Conservation (phyloP, 371 early-diverging fungal genomes). For the Mucor circinelloides region DNA sequence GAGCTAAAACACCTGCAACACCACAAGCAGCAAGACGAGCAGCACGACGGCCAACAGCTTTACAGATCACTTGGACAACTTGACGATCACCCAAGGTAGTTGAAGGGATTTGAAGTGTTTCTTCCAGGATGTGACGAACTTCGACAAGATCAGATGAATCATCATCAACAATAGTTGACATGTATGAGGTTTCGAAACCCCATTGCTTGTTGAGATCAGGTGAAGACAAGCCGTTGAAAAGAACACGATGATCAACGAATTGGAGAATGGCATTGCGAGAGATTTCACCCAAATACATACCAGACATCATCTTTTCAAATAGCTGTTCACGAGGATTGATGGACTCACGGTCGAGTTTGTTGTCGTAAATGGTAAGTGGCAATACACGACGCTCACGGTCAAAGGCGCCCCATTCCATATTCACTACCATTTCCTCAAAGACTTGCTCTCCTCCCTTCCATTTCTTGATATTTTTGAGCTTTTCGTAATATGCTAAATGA, state of each 20-base stretch:
- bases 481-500: slow-evolving; percentile 75
- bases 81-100: slow-evolving; percentile 81
- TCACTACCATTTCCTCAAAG: slow-evolving; percentile 60
- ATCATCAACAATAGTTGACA: slow-evolving; percentile 89
- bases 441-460: slow-evolving; percentile 42
- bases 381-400: slow-evolving; percentile 78
- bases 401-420: slow-evolving; percentile 88
- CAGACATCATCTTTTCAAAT: slow-evolving; percentile 95
- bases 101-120: slow-evolving; percentile 60
- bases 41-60: slow-evolving; percentile 82
- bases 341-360: slow-evolving; percentile 81
- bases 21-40: slow-evolving; percentile 83
- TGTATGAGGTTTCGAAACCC: slow-evolving; percentile 86
- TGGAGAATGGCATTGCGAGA: slow-evolving; percentile 67
- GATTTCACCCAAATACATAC: slow-evolving; percentile 95
- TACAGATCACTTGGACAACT: slow-evolving; percentile 75
- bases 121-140: slow-evolving; percentile 78
- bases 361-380: slow-evolving; percentile 85
- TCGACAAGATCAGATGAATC: slow-evolving; percentile 60
- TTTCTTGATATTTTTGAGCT: slow-evolving; percentile 68
- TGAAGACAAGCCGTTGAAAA: slow-evolving; percentile 61
- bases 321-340: slow-evolving; percentile 81
- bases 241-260: slow-evolving; percentile 51
- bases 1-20: slow-evolving; percentile 64
- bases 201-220: slow-evolving; percentile 69